Conservation (phyloP, 2,329 filamentous ascomycete species). For the Alternaria alternata region DNA sequence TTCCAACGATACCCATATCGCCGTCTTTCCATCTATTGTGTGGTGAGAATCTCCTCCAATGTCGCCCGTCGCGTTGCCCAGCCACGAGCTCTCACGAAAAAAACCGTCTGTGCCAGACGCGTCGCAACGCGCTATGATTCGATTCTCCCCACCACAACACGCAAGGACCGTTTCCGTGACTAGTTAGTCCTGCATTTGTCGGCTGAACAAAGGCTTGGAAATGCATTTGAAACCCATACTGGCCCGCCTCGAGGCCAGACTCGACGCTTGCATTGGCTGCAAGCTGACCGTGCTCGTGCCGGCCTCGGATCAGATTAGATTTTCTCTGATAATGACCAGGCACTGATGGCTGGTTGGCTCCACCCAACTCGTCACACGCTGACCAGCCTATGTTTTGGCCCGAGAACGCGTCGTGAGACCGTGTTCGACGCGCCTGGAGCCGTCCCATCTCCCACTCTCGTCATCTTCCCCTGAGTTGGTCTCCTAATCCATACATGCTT, state of each 20-base stretch:
- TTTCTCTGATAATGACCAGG: conserved; percentile 22
- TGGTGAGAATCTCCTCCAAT: conserved; percentile 11
- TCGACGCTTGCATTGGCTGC: conserved; percentile 24
- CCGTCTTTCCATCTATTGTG: neutral
- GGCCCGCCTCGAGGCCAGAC: conserved; percentile 19
- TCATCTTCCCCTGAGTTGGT: neutral
- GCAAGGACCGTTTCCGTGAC: conserved; percentile 34
- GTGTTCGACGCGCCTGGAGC: conserved; percentile 14
- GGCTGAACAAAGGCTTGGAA: conserved; percentile 46
- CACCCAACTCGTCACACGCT: conserved; percentile 16
- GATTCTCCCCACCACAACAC: conserved; percentile 42
- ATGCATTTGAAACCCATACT: conserved; percentile 25
- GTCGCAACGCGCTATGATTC: conserved; percentile 45
- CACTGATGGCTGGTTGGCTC: conserved; percentile 14
- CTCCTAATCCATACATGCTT: neutral
- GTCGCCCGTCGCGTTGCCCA: conserved; percentile 31
- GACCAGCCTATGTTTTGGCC: conserved; percentile 4
- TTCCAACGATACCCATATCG: conserved; percentile 29
- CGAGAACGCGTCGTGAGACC: conserved; percentile 1
- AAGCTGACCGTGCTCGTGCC: conserved; percentile 20
- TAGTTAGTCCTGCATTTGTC: conserved; percentile 33
- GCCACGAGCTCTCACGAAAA: conserved; percentile 34
- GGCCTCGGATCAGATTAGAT: conserved; percentile 41
- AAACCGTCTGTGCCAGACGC: conserved; percentile 41
- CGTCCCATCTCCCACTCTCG: neutral